phyloP scores from a whole-genome alignment of 2,329 filamentous ascomycete genomes.

The Pseudogymnoascus sp. region DNA sequence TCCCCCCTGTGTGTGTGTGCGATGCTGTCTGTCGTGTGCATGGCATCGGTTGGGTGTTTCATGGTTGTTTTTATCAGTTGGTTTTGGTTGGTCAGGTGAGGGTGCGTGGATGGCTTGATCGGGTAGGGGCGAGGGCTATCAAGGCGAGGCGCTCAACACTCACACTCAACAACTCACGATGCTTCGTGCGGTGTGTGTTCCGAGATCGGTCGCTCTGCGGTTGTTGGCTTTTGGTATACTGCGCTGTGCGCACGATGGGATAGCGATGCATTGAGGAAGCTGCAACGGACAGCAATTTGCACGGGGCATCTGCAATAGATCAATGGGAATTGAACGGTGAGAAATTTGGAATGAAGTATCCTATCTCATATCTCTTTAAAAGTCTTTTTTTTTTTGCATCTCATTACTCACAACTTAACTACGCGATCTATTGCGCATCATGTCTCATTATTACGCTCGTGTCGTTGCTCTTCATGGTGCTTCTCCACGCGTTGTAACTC shows the following conservation, averaged over 20 bases:
- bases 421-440: no score
- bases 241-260: neutral
- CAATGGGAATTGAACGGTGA: neutral
- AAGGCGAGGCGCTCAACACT: neutral
- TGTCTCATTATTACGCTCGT: no score
- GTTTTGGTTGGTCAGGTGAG: neutral
- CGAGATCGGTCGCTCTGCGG: neutral
- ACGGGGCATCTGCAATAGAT: neutral
- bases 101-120: neutral
- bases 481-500: no score
- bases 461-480: no score
- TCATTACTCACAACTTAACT: no score
- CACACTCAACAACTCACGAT: neutral
- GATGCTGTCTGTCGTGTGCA: neutral
- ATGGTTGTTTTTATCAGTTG: neutral
- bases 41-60: neutral
- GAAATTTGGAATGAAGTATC: neutral
- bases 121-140: neutral
- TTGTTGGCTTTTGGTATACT: neutral
- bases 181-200: neutral
- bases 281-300: neutral
- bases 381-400: no score
- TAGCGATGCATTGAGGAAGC: neutral
- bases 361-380: neutral
- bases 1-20: neutral